A percentile compares a stretch with the other conserved stretches of the same genome.
phyloP scores from a whole-genome alignment of 352 stramenopile species.

The Lagenidium sp. region DNA sequence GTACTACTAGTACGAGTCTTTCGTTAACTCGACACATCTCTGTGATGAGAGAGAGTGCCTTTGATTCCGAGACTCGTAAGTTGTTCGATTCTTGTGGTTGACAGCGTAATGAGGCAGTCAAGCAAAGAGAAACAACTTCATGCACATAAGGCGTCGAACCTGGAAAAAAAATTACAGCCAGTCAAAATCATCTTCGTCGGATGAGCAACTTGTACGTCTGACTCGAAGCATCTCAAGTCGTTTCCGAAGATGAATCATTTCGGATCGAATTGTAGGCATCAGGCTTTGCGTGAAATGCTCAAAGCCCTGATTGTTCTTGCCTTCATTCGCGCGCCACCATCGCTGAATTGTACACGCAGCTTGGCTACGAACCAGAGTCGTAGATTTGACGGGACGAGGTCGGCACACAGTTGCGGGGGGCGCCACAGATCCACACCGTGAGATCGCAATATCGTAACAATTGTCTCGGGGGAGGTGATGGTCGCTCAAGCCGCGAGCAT shows the following conservation, averaged over 20 bases:
- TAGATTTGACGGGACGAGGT: conserved; percentile 5
- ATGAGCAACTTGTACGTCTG: neutral
- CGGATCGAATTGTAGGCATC: conserved; percentile 19
- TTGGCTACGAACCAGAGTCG: conserved; percentile 3
- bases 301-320: no score
- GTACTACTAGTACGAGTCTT: no score
- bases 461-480: no score
- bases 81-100: no score
- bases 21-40: no score
- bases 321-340: conserved; percentile 9
- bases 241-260: conserved; percentile 17
- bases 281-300: conserved; percentile 15
- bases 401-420: conserved; percentile 5
- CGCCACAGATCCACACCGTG: conserved; percentile 10
- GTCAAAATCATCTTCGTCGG: conserved; percentile 13
- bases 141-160: neutral
- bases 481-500: no score
- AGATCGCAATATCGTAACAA: no score
- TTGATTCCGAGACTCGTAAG: no score
- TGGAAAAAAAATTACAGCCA: conserved; percentile 13
- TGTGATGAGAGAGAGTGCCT: conserved; percentile 9
- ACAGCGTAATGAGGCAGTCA: no score
- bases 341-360: conserved; percentile 8
- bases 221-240: conserved; percentile 14
- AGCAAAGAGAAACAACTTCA: no score